Evolutionary conservation across 306 rosid species (phyloP).

Genomic region (Alnus rubra): DNA sequence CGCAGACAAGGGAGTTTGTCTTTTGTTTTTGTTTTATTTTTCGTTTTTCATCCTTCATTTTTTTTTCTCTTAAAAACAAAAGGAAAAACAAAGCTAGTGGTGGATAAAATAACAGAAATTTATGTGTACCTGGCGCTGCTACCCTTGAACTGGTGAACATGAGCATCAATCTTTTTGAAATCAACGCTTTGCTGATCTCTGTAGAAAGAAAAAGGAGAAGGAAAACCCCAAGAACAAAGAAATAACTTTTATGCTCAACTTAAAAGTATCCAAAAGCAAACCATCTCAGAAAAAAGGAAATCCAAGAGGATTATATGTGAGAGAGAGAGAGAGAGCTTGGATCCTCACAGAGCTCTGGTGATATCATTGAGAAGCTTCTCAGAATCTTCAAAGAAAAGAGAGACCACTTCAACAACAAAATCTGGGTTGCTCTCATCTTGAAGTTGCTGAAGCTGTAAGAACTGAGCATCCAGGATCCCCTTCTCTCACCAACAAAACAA

Average conservation of each 20-base stretch:
- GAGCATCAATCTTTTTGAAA: constrained; percentile 88
- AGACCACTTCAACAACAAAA: constrained; percentile 87
- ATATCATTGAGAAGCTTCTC: constrained; percentile 94
- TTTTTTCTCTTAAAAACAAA: background rate
- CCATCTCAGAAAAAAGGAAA: background rate
- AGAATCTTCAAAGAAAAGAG: constrained; percentile 95
- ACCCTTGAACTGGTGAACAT: constrained; percentile 96
- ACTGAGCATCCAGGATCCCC: constrained; percentile 84
- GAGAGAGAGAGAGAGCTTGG: constrained; percentile 3
- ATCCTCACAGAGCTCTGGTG: constrained; percentile 68
- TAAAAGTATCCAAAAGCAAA: constrained; percentile 21
- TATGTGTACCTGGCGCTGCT: constrained; percentile 87
- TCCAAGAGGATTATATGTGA: background rate
- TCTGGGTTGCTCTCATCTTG: constrained; percentile 98
- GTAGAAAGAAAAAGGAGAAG: constrained; percentile 18
- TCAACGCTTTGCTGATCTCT: constrained; percentile 75
- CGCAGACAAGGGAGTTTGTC: background rate
- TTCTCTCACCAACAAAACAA: constrained; percentile 32
- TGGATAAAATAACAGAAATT: constrained; percentile 2
- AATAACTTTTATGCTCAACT: constrained; percentile 14
- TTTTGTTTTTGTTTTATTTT: background rate
- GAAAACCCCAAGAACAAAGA: constrained; percentile 22
- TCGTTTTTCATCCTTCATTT: background rate
- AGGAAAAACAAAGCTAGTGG: background rate
- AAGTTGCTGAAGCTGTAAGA: constrained; percentile 90